Evolutionary conservation across 352 stramenopile species (phyloP).

Genomic region (Pythium plurisporium): DNA sequence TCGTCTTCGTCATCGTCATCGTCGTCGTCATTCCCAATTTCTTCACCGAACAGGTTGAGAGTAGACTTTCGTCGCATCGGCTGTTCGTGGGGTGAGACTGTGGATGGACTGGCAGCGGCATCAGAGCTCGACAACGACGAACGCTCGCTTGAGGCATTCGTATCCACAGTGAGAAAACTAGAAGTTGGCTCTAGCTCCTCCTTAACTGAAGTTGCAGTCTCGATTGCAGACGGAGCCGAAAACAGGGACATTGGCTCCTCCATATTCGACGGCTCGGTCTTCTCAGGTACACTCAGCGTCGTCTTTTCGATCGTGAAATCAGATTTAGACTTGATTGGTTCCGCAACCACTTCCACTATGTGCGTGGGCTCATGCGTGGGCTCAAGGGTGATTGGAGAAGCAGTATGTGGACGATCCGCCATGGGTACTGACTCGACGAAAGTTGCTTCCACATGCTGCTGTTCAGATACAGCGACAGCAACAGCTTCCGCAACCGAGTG

Average conservation of each 20-base stretch:
- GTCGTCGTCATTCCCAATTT: constrained; percentile 14
- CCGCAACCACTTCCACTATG: background rate
- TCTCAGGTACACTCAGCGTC: background rate
- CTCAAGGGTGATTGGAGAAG: too few relatives aligned
- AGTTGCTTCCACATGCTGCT: background rate
- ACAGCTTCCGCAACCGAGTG: background rate
- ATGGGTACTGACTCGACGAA: background rate
- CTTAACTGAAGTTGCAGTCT: too few relatives aligned
- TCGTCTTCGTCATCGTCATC: constrained; percentile 17
- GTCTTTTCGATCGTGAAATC: too few relatives aligned
- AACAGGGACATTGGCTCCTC: background rate
- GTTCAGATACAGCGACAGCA: background rate
- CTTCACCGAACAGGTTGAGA: constrained; percentile 23
- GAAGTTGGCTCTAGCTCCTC: too few relatives aligned
- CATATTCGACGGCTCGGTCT: background rate
- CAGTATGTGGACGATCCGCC: too few relatives aligned
- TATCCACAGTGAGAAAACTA: too few relatives aligned
- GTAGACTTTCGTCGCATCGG: constrained; percentile 15
- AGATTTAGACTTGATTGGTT: background rate
- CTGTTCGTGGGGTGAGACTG: background rate
- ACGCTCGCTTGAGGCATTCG: too few relatives aligned
- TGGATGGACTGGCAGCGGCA: background rate
- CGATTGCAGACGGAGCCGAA: too few relatives aligned
- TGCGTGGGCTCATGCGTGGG: background rate
- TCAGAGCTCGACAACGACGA: background rate